Evolutionary conservation across 768 basidiomycete species (phyloP).

Genomic region (Lentinus brumalis): DNA sequence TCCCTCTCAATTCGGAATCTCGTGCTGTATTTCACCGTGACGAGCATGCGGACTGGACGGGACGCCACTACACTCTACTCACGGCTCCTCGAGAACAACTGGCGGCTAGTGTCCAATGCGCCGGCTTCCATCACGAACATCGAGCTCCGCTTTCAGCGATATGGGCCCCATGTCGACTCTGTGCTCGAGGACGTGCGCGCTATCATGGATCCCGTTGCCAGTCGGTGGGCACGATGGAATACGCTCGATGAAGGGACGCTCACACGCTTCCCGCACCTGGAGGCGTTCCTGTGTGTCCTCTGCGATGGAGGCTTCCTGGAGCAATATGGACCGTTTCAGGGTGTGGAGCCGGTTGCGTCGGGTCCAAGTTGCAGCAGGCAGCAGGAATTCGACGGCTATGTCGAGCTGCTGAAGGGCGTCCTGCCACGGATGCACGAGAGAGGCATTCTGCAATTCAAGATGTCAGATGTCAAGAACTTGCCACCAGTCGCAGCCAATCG

Average conservation of each 20-base stretch:
- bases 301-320: background rate
- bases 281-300: background rate
- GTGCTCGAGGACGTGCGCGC: background rate
- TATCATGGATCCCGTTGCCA: background rate
- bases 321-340: too few relatives aligned
- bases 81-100: background rate
- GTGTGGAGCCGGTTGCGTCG: too few relatives aligned
- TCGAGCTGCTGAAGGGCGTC: too few relatives aligned
- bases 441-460: too few relatives aligned
- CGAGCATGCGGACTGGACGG: background rate
- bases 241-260: background rate
- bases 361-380: too few relatives aligned
- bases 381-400: too few relatives aligned
- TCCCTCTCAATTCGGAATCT: background rate
- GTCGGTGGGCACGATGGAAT: too few relatives aligned
- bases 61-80: background rate
- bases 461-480: too few relatives aligned
- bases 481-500: too few relatives aligned
- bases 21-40: background rate
- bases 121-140: background rate
- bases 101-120: background rate
- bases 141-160: background rate
- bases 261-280: background rate
- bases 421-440: too few relatives aligned
- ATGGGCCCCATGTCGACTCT: background rate